Evolutionary conservation across 805 yeast genomes (phyloP).

Genomic region (Yarrowia bubula): DNA sequence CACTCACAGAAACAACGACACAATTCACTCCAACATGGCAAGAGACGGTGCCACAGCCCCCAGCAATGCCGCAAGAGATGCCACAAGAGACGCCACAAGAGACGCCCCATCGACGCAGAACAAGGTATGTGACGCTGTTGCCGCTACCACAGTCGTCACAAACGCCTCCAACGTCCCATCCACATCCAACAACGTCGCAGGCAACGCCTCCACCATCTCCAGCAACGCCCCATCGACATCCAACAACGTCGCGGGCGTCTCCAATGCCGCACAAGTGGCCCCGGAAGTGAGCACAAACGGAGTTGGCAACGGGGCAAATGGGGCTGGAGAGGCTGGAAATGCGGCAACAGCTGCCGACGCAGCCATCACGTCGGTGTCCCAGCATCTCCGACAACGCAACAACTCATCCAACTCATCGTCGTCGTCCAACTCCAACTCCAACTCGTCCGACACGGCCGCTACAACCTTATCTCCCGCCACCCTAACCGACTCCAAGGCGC

Average conservation of each 20-base stretch:
- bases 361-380: not conserved
- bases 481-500: not conserved
- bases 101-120: not conserved
- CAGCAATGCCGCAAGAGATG: not conserved
- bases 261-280: no score
- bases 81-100: not conserved
- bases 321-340: no score
- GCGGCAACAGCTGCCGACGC: no score
- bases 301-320: no score
- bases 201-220: no score
- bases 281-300: no score
- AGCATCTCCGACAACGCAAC: slow-evolving; percentile 21
- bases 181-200: not conserved
- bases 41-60: no score
- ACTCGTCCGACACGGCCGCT: slow-evolving; percentile 25
- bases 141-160: not conserved
- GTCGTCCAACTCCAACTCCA: slow-evolving; percentile 22
- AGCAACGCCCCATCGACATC: no score
- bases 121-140: not conserved
- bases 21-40: no score
- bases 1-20: no score
- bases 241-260: no score
- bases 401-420: slow-evolving; percentile 21
- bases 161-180: not conserved
- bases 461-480: slow-evolving; percentile 22